A percentile compares a stretch with the other conserved stretches of the same genome.
These are phyloP conservation scores for Tausonia pullulans DNA, from an alignment of 1,284 basidiomycete genomes.

Conservation along the genomic window DNA sequence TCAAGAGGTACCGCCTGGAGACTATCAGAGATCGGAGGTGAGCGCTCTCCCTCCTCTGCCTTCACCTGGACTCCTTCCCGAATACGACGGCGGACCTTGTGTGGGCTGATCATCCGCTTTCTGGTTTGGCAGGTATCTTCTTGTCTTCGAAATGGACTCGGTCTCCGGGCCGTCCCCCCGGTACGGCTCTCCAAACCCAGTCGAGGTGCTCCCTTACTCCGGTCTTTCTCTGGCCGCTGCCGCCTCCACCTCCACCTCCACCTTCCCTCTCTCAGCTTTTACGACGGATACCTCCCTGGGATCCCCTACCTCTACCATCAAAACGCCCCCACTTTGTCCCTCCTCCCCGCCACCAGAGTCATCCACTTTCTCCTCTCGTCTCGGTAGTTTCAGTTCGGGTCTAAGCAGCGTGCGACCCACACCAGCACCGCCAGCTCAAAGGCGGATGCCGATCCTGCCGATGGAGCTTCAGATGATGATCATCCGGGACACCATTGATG, in stretches of 20 bases:
- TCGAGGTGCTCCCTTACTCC: too few relatives aligned
- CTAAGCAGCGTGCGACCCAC: not conserved
- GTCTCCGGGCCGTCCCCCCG: too few relatives aligned
- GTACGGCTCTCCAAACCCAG: too few relatives aligned
- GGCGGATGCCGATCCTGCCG: conserved; percentile 7
- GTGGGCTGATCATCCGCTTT: too few relatives aligned
- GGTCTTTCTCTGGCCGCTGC: too few relatives aligned
- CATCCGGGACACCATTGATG: conserved; percentile 5
- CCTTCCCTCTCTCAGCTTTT: not conserved
- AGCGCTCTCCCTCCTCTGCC: not conserved
- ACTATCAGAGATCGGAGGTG: not conserved
- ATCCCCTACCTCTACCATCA: not conserved
- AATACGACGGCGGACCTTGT: not conserved
- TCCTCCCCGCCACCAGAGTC: not conserved
- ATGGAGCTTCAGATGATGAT: conserved; percentile 13
- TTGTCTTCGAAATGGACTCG: too few relatives aligned
- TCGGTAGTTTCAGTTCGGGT: too few relatives aligned
- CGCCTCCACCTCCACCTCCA: not conserved
- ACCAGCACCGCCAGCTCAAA: not conserved
- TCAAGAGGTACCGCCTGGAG: not conserved
- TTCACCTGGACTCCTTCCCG: not conserved
- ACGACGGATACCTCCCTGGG: not conserved
- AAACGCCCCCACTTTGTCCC: not conserved
- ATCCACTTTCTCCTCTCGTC: too few relatives aligned
- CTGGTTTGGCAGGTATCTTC: too few relatives aligned